These are phyloP conservation scores for Gyrodon lividus DNA, from an alignment of 768 basidiomycete species.

Conservation along the genomic window DNA sequence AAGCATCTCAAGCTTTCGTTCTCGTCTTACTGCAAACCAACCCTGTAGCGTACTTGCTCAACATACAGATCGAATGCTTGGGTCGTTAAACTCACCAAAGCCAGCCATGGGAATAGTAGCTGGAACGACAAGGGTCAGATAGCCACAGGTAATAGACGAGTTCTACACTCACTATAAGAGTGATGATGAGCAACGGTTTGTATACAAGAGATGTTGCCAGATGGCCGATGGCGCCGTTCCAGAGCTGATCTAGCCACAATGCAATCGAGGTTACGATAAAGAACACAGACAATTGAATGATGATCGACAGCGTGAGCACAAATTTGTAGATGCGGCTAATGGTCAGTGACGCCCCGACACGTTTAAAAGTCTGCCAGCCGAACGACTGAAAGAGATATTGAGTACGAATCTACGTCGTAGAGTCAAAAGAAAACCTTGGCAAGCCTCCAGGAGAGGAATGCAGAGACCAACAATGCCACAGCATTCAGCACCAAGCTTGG, in stretches of 20 bases:
- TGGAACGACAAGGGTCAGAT: slow-evolving; percentile 24
- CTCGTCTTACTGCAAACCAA: slow-evolving; percentile 73
- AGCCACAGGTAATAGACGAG: not conserved
- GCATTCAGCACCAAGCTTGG: slow-evolving; percentile 62
- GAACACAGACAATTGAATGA: slow-evolving; percentile 74
- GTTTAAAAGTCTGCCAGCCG: slow-evolving; percentile 89
- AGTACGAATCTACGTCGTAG: not conserved
- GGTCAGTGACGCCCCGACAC: slow-evolving; percentile 69
- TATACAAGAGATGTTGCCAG: slow-evolving; percentile 50
- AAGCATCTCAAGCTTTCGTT: slow-evolving; percentile 57
- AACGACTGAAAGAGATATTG: slow-evolving; percentile 45
- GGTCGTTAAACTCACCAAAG: slow-evolving; percentile 38
- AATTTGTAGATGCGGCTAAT: slow-evolving; percentile 77
- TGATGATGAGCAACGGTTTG: slow-evolving; percentile 52
- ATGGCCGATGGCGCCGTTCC: slow-evolving; percentile 61
- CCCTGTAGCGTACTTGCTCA: slow-evolving; percentile 41
- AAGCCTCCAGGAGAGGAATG: slow-evolving; percentile 69
- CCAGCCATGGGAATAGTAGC: slow-evolving; percentile 71
- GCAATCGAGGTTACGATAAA: slow-evolving; percentile 70
- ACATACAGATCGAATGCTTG: not conserved
- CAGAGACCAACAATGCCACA: slow-evolving; percentile 57
- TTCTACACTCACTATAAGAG: slow-evolving; percentile 52
- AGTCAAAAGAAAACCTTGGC: slow-evolving; percentile 51
- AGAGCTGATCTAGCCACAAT: slow-evolving; percentile 77
- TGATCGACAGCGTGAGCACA: slow-evolving; percentile 66